Conservation (phyloP, 352 stramenopile genomes). For the Blastocystis hominis region DNA sequence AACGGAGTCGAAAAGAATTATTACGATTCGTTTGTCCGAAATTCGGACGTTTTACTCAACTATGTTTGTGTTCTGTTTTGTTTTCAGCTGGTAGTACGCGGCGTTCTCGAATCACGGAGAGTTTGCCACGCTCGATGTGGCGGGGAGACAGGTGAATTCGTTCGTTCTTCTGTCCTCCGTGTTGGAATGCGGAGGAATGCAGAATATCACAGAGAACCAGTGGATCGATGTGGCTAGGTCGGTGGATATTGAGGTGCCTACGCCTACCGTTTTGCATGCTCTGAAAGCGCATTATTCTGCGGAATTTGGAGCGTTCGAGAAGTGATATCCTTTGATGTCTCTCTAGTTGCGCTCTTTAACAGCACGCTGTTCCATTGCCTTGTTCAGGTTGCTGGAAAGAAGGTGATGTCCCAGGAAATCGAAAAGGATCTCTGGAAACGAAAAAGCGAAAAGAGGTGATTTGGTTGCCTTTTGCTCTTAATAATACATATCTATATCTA, state of each 20-base stretch:
- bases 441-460: not conserved
- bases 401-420: constrained; percentile 12
- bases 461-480: too few species aligned
- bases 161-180: not conserved
- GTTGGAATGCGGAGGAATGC: constrained; percentile 11
- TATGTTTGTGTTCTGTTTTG: not conserved
- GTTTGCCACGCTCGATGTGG: not conserved
- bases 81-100: not conserved
- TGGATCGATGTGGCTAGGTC: not conserved
- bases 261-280: not conserved
- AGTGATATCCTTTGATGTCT: constrained; percentile 36
- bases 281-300: not conserved
- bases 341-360: not conserved
- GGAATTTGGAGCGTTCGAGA: constrained; percentile 39
- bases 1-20: not conserved
- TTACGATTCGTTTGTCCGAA: not conserved
- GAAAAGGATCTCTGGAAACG: constrained; percentile 4
- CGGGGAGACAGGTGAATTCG: not conserved
- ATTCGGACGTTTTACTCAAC: not conserved
- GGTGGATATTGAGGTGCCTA: not conserved
- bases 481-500: too few species aligned
- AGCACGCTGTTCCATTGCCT: not conserved
- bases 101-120: not conserved
- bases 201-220: not conserved
- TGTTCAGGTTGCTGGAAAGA: constrained; percentile 7